phyloP scores from a whole-genome alignment of 2,329 filamentous ascomycete species.

The Amesomyces nigricolor region DNA sequence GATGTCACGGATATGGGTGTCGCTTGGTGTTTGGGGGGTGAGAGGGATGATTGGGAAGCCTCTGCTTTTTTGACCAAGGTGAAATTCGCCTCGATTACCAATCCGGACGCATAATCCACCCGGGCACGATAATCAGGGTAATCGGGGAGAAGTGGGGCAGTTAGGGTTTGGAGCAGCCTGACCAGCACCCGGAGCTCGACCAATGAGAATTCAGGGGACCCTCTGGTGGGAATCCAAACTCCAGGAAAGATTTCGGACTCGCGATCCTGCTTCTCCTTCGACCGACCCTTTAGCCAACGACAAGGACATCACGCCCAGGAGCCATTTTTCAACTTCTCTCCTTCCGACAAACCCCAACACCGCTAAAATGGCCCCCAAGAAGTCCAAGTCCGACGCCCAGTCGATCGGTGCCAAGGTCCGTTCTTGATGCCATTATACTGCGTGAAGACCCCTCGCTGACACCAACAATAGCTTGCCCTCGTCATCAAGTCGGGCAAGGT shows the following conservation, averaged over 20 bases:
- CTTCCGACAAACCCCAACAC: slow-evolving; percentile 18
- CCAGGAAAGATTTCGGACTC: slow-evolving; percentile 20
- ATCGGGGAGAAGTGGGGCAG: slow-evolving; percentile 28
- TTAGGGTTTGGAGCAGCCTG: slow-evolving; percentile 32
- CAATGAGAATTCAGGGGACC: slow-evolving; percentile 24
- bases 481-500: slow-evolving; percentile 66
- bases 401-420: slow-evolving; percentile 52
- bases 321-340: slow-evolving; percentile 12
- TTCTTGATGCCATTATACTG: neutral
- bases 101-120: slow-evolving; percentile 53
- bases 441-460: slow-evolving; percentile 8
- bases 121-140: slow-evolving; percentile 7
- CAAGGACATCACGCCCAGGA: slow-evolving; percentile 21
- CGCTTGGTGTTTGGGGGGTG: slow-evolving; percentile 39
- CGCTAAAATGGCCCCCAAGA: slow-evolving; percentile 60
- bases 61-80: slow-evolving; percentile 31
- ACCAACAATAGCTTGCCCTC: slow-evolving; percentile 42
- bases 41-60: slow-evolving; percentile 27
- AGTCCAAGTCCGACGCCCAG: slow-evolving; percentile 81
- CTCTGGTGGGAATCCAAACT: slow-evolving; percentile 9
- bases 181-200: slow-evolving; percentile 20
- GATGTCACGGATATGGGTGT: slow-evolving; percentile 40
- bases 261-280: slow-evolving; percentile 6
- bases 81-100: slow-evolving; percentile 28
- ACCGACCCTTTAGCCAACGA: slow-evolving; percentile 19